Base-by-base conservation (phyloP, 2,329 filamentous ascomycete genomes). In the Epichloe glyceriae region DNA sequence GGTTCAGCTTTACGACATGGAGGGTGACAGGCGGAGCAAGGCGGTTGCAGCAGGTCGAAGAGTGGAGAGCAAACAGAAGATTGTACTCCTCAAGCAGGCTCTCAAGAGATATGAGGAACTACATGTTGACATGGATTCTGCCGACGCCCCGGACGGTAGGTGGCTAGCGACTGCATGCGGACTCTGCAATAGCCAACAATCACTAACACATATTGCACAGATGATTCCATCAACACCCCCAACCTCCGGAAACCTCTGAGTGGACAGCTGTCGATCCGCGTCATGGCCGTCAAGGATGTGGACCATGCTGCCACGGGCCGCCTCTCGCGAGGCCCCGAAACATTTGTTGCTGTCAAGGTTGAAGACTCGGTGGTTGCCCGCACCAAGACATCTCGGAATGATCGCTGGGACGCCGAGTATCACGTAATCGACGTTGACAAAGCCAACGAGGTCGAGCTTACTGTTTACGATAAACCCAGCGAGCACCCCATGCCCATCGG, bases 1-100 rank as follows among this genome's bases (percentile, higher is more conserved):
- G 93, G 88, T 96, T 45, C 88, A 93, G 66, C 75, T 98, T 37
- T 98, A 98, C 65, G 84, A 93, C 64, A 93, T 97, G 78, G 93
- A 97, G 67, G 91, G 93, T 33, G 93, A 98, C 65, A 83, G 90
- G 60, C 96, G 95, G 74, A 97, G 91, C 71, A 88, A 86, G 66
- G 83, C 86, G 52, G 93, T 98, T 67, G 93, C 93, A 41, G 89
- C 95, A 60, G 87, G 85, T 47, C 82, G 88, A 62, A 80, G 86
- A 52, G 85, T 95, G 54, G 93, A 98, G 71, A 97, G 91, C 71
- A 95, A 90, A 67, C 91, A 97, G 68, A 98, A 98, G 73, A 96
- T 98, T 46, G 83, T 95, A 61, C 77, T 98, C 56, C 73, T 98
- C 57, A 95, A 94, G 71, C 90, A 97, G 71, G 90, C 93, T 46